Conservation (phyloP, 2,329 filamentous ascomycete genomes). For the Fusarium pseudocircinatum region DNA sequence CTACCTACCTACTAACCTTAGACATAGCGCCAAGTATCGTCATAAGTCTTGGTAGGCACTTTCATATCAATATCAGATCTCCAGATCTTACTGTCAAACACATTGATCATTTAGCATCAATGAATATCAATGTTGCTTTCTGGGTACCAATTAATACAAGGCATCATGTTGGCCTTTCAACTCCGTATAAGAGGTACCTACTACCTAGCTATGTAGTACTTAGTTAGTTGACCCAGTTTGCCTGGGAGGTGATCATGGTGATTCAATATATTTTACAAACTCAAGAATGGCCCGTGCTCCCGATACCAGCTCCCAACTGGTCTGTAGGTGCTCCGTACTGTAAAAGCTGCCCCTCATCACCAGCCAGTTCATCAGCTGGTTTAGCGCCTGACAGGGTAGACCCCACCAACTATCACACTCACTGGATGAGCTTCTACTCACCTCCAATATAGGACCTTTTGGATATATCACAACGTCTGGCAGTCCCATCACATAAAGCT, state of each 20-base stretch:
- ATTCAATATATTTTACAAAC: background rate
- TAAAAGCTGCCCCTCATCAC: constrained; percentile 23
- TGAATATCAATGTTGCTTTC: background rate
- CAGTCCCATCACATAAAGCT: background rate
- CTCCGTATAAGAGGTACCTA: background rate
- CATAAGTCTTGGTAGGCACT: background rate
- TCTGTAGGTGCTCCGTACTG: background rate
- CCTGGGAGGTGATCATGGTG: background rate
- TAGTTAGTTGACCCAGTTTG: background rate
- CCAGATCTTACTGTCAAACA: background rate
- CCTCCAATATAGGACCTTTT: constrained; percentile 5
- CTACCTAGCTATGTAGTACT: background rate
- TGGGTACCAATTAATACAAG: background rate
- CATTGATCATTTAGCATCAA: background rate
- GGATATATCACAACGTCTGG: background rate
- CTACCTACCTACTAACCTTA: background rate
- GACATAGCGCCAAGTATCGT: background rate
- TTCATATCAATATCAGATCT: background rate
- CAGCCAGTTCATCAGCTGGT: constrained; percentile 15
- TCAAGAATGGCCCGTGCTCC: constrained; percentile 20
- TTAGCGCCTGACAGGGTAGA: constrained; percentile 18
- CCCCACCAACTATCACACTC: constrained; percentile 11
- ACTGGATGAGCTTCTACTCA: background rate
- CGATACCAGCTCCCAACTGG: background rate
- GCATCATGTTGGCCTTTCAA: background rate